A percentile compares a stretch with the other conserved stretches of the same genome.
phyloP scores from a whole-genome alignment of 2,329 filamentous ascomycete species.

The Alternaria ventricosa region DNA sequence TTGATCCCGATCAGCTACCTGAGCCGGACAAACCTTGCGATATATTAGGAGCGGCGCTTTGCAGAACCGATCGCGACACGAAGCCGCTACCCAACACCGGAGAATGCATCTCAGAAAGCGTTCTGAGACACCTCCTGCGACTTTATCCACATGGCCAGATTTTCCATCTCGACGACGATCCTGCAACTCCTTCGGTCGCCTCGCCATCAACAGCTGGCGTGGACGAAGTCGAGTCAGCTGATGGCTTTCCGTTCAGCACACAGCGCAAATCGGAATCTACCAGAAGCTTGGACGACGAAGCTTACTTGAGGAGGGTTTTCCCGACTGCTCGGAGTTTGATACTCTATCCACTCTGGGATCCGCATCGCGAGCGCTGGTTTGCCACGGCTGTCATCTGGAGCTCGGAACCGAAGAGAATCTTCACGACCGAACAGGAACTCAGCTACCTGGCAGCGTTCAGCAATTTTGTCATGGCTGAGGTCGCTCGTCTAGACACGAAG shows the following conservation, averaged over 20 bases:
- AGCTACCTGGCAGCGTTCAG: slow-evolving; percentile 49
- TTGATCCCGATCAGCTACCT: slow-evolving; percentile 36
- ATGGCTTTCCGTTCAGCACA: slow-evolving; percentile 30
- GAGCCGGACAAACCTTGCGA: slow-evolving; percentile 44
- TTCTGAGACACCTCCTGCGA: slow-evolving; percentile 42
- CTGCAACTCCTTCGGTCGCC: slow-evolving; percentile 17
- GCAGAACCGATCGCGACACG: slow-evolving; percentile 20
- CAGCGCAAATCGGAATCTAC: slow-evolving; percentile 39
- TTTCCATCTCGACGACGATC: slow-evolving; percentile 46
- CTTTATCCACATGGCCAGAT: slow-evolving; percentile 47
- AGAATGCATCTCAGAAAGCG: slow-evolving; percentile 39
- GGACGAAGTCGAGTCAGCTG: slow-evolving; percentile 23
- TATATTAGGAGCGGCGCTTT: slow-evolving; percentile 37
- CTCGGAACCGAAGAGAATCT: slow-evolving; percentile 46
- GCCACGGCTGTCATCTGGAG: slow-evolving; percentile 49
- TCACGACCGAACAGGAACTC: slow-evolving; percentile 47
- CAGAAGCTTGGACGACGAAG: slow-evolving; percentile 43
- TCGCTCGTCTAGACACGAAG: slow-evolving; percentile 48
- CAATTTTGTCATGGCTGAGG: slow-evolving; percentile 49
- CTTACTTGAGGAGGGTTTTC: slow-evolving; percentile 40
- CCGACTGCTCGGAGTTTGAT: slow-evolving; percentile 48
- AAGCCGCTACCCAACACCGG: slow-evolving; percentile 17
- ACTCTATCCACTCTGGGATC: slow-evolving; percentile 50
- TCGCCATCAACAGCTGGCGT: slow-evolving; percentile 19
- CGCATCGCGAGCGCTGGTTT: slow-evolving; percentile 48